Percentiles rank a stretch among this genome's conserved stretches.
Conservation (phyloP, 1,284 basidiomycete genomes). For the Apiotrichum veenhuisii region DNA sequence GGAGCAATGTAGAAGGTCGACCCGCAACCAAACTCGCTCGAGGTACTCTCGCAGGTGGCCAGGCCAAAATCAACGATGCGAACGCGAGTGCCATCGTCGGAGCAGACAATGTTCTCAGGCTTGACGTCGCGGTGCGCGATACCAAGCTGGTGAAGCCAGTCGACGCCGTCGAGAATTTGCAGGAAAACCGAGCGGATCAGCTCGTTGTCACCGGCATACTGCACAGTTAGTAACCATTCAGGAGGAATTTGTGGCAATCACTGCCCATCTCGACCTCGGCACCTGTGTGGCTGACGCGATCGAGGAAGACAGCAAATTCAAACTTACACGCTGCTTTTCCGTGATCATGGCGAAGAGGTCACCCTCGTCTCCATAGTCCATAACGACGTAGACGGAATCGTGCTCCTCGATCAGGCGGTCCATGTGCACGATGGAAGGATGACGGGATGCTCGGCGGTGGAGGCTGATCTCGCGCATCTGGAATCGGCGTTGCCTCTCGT, state of each 20-base stretch:
- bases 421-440: constrained; percentile 80
- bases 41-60: constrained; percentile 82
- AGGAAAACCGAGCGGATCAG: constrained; percentile 82
- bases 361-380: constrained; percentile 74
- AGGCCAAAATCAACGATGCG: constrained; percentile 96
- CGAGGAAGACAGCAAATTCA: not conserved
- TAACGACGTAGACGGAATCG: constrained; percentile 59
- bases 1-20: constrained; percentile 51
- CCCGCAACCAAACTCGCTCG: constrained; percentile 79
- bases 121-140: constrained; percentile 97
- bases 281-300: constrained; percentile 1
- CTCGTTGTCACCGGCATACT: constrained; percentile 74
- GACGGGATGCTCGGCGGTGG: constrained; percentile 61
- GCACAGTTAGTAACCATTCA: constrained; percentile 10
- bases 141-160: constrained; percentile 64
- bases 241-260: not conserved
- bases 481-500: constrained; percentile 71
- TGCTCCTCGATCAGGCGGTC: constrained; percentile 76
- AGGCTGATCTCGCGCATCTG: constrained; percentile 68
- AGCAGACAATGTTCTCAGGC: constrained; percentile 94
- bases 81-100: constrained; percentile 68
- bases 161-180: constrained; percentile 89
- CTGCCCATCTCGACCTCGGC: not conserved
- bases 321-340: constrained; percentile 53
- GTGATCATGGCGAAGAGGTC: constrained; percentile 81